These are phyloP conservation scores for Boletus reticuloceps DNA, from an alignment of 768 basidiomycete species.

Conservation along the genomic window DNA sequence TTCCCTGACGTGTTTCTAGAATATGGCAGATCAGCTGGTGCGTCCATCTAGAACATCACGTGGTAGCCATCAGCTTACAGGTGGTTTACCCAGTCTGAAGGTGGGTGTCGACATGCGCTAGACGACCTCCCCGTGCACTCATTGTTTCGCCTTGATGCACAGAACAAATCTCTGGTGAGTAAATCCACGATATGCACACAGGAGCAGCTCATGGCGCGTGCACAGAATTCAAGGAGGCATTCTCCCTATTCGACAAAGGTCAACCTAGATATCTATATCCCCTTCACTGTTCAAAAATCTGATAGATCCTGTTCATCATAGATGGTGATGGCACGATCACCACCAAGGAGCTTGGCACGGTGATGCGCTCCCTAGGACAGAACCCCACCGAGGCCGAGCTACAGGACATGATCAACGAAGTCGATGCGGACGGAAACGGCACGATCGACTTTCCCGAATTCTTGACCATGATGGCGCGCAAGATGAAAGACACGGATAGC, in stretches of 20 bases:
- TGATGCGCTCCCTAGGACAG: constrained; percentile 91
- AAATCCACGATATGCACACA: neutral
- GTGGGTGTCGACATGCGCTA: constrained; percentile 34
- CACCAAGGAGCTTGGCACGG: constrained; percentile 84
- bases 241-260: constrained; percentile 98
- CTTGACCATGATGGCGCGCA: constrained; percentile 80
- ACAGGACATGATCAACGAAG: constrained; percentile 95
- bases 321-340: constrained; percentile 95
- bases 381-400: constrained; percentile 91
- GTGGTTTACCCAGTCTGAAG: constrained; percentile 47
- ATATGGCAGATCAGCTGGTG: constrained; percentile 61
- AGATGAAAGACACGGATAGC: constrained; percentile 88
- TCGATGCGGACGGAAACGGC: constrained; percentile 85
- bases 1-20: constrained; percentile 17
- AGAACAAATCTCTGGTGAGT: constrained; percentile 91
- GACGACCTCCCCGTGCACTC: neutral
- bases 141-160: constrained; percentile 6
- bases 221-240: constrained; percentile 97
- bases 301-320: constrained; percentile 25
- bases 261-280: neutral
- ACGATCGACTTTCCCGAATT: constrained; percentile 87
- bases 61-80: constrained; percentile 13
- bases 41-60: constrained; percentile 23
- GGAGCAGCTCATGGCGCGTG: constrained; percentile 1
- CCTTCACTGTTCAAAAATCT: neutral